A percentile compares a stretch with the other conserved stretches of the same genome.
Conservation (phyloP, 768 basidiomycete genomes). For the Tulasnella sp. region DNA sequence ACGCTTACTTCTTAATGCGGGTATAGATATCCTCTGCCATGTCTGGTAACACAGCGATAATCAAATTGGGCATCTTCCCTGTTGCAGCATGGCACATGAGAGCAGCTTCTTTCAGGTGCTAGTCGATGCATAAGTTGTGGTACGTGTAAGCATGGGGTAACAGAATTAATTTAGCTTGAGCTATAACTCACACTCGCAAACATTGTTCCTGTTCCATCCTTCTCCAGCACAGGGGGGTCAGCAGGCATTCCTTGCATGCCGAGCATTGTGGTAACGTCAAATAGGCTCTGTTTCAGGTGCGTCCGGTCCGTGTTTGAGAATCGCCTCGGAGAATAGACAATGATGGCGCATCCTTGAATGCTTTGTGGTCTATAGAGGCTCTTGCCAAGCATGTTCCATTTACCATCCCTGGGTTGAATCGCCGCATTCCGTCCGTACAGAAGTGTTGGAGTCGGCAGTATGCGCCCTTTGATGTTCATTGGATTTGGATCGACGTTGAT, state of each 20-base stretch:
- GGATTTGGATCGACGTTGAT: slow-evolving; percentile 58
- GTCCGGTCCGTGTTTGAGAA: too few species aligned
- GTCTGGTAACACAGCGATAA: slow-evolving; percentile 69
- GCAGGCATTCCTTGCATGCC: too few species aligned
- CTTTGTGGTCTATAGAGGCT: slow-evolving; percentile 53
- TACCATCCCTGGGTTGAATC: slow-evolving; percentile 58
- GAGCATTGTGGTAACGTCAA: too few species aligned
- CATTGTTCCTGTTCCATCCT: too few species aligned
- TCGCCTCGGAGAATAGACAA: slow-evolving; percentile 56
- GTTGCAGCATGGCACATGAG: slow-evolving; percentile 44
- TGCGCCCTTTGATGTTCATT: slow-evolving; percentile 56
- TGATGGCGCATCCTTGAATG: slow-evolving; percentile 59
- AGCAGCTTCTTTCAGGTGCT: slow-evolving; percentile 54
- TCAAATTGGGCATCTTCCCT: slow-evolving; percentile 49
- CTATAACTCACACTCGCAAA: too few species aligned
- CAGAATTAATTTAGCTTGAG: too few species aligned
- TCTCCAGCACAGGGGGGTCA: too few species aligned
- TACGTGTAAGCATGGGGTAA: too few species aligned
- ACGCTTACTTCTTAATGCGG: slow-evolving; percentile 70
- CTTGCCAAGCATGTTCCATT: slow-evolving; percentile 67
- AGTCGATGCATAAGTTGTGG: background rate
- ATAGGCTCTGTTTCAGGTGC: too few species aligned
- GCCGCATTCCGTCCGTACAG: slow-evolving; percentile 51
- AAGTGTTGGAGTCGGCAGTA: slow-evolving; percentile 40
- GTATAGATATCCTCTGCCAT: slow-evolving; percentile 67